These are phyloP conservation scores for Trypanosoma lewisi DNA, from an alignment of 208 protist genomes.

Conservation along the genomic window DNA sequence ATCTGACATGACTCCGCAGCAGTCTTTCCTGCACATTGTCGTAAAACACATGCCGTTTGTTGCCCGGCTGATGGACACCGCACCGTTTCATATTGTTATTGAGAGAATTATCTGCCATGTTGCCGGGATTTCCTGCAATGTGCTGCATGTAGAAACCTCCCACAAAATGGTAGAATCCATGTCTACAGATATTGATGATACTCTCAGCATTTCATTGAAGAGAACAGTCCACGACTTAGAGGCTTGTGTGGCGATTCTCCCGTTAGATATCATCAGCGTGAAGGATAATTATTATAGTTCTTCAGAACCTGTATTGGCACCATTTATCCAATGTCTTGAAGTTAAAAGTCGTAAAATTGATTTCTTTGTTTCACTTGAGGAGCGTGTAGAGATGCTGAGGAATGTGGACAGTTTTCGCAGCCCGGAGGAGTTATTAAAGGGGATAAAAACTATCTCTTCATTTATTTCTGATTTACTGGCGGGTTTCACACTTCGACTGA, in stretches of 20 bases:
- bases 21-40: neutral
- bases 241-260: neutral
- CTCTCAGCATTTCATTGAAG: neutral
- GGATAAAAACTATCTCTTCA: constrained; percentile 45
- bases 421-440: constrained; percentile 40
- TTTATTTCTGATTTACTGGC: constrained; percentile 56
- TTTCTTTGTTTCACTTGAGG: constrained; percentile 58
- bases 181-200: neutral
- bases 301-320: constrained; percentile 27
- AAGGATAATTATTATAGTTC: constrained; percentile 41
- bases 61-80: neutral
- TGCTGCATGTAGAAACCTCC: neutral
- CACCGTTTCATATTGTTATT: neutral
- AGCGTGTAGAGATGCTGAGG: constrained; percentile 32
- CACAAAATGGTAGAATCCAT: neutral
- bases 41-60: neutral
- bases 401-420: constrained; percentile 25
- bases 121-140: neutral
- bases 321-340: constrained; percentile 31
- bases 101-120: neutral
- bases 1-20: neutral
- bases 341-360: constrained; percentile 31
- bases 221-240: neutral
- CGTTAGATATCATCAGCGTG: constrained; percentile 12
- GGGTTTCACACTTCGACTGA: constrained; percentile 33